Conservation (phyloP, 164 flowering plant species). For the Kalanchoe fedtschenkoi region DNA sequence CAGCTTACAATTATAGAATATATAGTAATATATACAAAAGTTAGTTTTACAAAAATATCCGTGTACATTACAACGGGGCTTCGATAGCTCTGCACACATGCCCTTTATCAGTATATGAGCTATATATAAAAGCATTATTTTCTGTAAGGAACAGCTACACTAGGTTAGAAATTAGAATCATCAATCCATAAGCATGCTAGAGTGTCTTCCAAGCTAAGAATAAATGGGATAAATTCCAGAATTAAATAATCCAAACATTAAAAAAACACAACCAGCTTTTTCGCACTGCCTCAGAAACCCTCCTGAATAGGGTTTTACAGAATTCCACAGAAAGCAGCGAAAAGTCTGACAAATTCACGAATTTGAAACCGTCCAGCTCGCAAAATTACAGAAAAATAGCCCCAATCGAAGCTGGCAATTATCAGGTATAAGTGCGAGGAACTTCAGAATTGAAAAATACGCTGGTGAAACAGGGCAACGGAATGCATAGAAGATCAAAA, state of each 20-base stretch:
- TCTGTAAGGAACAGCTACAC: background rate
- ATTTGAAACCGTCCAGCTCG: background rate
- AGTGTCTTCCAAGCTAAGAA: slow-evolving; percentile 2
- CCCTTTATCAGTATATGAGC: too few species aligned
- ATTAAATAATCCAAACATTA: background rate
- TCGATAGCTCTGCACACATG: too few species aligned
- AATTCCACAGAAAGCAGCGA: background rate
- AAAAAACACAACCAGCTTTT: background rate
- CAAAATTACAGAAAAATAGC: background rate
- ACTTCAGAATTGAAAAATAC: background rate
- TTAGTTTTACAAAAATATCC: too few species aligned
- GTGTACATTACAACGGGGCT: too few species aligned
- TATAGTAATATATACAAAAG: too few species aligned
- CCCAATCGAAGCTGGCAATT: too few species aligned
- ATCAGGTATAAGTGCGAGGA: too few species aligned
- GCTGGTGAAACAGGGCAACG: background rate
- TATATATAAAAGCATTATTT: background rate
- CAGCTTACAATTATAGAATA: too few species aligned
- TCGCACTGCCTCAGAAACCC: background rate
- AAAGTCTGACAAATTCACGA: background rate
- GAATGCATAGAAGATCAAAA: background rate
- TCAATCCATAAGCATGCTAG: background rate
- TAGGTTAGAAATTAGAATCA: background rate
- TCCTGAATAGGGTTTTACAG: background rate
- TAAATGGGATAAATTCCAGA: background rate